Evolutionary conservation across 2,329 filamentous ascomycete genomes (phyloP).

Genomic region (Fusarium sp.): DNA sequence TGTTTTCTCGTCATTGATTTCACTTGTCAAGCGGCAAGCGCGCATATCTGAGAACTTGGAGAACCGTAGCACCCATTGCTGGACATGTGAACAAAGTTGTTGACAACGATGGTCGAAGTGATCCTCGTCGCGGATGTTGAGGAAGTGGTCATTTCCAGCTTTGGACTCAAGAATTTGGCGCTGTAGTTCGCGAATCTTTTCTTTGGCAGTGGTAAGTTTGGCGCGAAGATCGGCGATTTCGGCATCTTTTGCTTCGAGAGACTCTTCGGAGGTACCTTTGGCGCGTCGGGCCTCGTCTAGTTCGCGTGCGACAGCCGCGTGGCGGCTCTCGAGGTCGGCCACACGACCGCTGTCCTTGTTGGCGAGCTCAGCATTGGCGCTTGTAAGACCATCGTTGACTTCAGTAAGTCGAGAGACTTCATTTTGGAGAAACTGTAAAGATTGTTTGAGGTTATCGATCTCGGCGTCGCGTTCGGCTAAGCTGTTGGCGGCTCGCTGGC

Average conservation of each 20-base stretch:
- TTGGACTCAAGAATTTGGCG: constrained; percentile 71
- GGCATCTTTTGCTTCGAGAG: constrained; percentile 84
- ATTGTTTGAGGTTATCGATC: constrained; percentile 85
- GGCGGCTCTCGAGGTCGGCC: constrained; percentile 75
- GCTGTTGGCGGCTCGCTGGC: constrained; percentile 76
- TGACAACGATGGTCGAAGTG: constrained; percentile 96
- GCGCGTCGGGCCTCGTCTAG: constrained; percentile 77
- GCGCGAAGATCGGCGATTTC: constrained; percentile 85
- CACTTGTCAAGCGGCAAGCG: constrained; percentile 84
- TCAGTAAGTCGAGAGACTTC: constrained; percentile 87
- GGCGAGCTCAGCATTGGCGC: constrained; percentile 83
- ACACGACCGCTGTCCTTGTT: constrained; percentile 82
- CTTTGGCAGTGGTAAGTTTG: constrained; percentile 82
- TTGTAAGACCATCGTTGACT: constrained; percentile 84
- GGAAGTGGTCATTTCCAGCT: constrained; percentile 78
- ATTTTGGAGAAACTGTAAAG: constrained; percentile 83
- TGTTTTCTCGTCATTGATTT: constrained; percentile 92
- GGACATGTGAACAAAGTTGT: constrained; percentile 93
- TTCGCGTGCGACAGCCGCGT: constrained; percentile 76
- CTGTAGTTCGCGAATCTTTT: constrained; percentile 68
- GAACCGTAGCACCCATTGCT: constrained; percentile 98
- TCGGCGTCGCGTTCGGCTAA: constrained; percentile 88
- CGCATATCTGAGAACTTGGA: constrained; percentile 97
- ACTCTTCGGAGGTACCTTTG: constrained; percentile 73
- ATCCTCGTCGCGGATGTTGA: constrained; percentile 88